Base-by-base conservation (phyloP, 805 yeast genomes). In the Zygoascus bituminiphila region DNA sequence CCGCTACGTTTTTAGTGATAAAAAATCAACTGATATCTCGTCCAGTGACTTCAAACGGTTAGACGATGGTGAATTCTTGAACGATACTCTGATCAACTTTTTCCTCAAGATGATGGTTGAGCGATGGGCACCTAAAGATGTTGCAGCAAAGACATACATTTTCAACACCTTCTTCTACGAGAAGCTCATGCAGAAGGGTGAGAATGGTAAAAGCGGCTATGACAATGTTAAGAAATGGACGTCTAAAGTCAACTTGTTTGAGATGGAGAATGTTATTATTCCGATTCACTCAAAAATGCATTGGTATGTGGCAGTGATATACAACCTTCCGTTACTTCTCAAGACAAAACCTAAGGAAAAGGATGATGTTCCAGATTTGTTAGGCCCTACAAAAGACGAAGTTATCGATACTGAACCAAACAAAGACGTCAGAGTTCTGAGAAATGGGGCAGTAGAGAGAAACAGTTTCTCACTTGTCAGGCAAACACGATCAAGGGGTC, bases 31-130 rank as follows among this genome's bases (percentile, higher is more conserved):
- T 54, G 73, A 75, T 4, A 75, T 91, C 7, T 72, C 80, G 0
- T 75, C 78, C 51, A 72, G 77, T 35, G 98, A 93, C 61, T 87
- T 84, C 62, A 78, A 77, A 52, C 84, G 96, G 41, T 71, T 91
- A 8, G 80, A 81, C 59, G 82, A 83, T 50, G 81, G 81, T 42
- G 86, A 84, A 53, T 91, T 95, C 89, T 77, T 93, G 44, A 91
- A 93, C 66, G 98, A 93, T 60, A 77, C 84, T 0, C 70, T 93
- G 44, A 82, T 93, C 48, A 96, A 88, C 63, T 91, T 91, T 61
- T 88, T 86, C 58, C 71, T 87, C 70, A 58, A 62, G 57, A 45
- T 58, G 60, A 37, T 46, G 24, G 56, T 47, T 42, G 63, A 45
- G 43, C 50, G 51, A 46, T 71, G 66, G 51, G 71, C 9, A 23